Conservation (phyloP, 352 stramenopile genomes). For the Pythium rhizo-oryzae region DNA sequence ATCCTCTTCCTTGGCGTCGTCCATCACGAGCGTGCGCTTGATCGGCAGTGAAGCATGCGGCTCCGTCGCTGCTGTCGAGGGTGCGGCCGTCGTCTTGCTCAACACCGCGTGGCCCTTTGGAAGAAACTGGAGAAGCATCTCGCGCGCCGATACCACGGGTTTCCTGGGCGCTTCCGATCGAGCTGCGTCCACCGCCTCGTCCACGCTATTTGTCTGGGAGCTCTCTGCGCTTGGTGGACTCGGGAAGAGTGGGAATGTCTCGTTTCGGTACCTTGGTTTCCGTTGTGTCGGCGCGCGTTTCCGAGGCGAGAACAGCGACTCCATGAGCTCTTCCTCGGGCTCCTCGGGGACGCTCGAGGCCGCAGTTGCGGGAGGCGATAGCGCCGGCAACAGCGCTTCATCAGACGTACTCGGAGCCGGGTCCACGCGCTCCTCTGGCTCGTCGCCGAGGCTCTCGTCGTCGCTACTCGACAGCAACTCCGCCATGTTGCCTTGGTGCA, state of each 20-base stretch:
- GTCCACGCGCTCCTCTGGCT: constrained; percentile 8
- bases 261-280: constrained; percentile 10
- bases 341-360: constrained; percentile 3
- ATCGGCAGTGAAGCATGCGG: neutral
- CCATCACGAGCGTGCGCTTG: constrained; percentile 19
- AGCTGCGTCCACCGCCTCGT: neutral
- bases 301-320: constrained; percentile 28
- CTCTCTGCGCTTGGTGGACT: constrained; percentile 15
- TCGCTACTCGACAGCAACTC: constrained; percentile 74
- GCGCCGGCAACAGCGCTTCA: neutral
- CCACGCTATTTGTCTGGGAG: neutral
- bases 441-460: constrained; percentile 40
- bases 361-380: neutral
- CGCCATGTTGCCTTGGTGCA: constrained; percentile 35
- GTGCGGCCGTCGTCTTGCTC: neutral
- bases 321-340: constrained; percentile 32
- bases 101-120: constrained; percentile 8
- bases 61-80: too few relatives aligned
- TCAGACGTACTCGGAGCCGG: neutral
- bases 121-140: constrained; percentile 57
- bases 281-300: neutral
- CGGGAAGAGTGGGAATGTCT: constrained; percentile 21
- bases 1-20: neutral
- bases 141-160: constrained; percentile 61
- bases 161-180: constrained; percentile 26